Conservation (phyloP, 2,329 filamentous ascomycete genomes). For the Leptodontidium sp. region DNA sequence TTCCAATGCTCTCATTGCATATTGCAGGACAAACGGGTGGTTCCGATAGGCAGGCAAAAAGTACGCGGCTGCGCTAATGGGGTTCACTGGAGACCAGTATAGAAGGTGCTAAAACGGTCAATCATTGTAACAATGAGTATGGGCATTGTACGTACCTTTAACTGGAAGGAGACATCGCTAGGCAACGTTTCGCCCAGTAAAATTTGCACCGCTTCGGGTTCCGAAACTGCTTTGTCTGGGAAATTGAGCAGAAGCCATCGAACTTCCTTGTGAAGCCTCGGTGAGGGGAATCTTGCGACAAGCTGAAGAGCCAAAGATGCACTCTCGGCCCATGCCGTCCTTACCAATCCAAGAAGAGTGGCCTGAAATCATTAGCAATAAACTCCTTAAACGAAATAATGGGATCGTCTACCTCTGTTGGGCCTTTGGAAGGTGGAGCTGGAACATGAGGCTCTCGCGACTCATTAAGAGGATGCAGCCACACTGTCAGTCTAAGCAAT, state of each 20-base stretch:
- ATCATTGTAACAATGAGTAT: conserved; percentile 27
- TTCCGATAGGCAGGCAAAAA: conserved; percentile 92
- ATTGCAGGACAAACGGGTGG: conserved; percentile 93
- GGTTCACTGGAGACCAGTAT: conserved; percentile 93
- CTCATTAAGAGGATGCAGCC: conserved; percentile 83
- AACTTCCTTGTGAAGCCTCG: conserved; percentile 76
- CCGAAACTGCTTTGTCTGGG: conserved; percentile 81
- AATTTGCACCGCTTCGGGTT: conserved; percentile 84
- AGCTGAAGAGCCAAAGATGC: conserved; percentile 90
- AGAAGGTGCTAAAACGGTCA: conserved; percentile 74
- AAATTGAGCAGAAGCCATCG: conserved; percentile 82
- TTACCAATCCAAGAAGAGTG: conserved; percentile 64
- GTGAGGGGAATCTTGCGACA: conserved; percentile 78
- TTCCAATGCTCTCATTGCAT: conserved; percentile 94
- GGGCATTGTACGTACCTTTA: conserved; percentile 69
- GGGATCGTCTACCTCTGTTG: conserved; percentile 51
- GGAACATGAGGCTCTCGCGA: conserved; percentile 56
- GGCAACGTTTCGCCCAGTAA: conserved; percentile 81
- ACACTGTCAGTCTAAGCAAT: conserved; percentile 82
- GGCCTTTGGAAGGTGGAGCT: conserved; percentile 47
- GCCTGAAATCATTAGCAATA: conserved; percentile 49
- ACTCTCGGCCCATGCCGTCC: conserved; percentile 86
- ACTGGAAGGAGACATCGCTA: conserved; percentile 80
- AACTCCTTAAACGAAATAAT: conserved; percentile 43
- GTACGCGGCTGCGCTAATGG: conserved; percentile 90